Evolutionary conservation across 345 rosid species (phyloP), one percentile per base, ranked within the genome.

Genomic region (Corchorus olitorius): DNA sequence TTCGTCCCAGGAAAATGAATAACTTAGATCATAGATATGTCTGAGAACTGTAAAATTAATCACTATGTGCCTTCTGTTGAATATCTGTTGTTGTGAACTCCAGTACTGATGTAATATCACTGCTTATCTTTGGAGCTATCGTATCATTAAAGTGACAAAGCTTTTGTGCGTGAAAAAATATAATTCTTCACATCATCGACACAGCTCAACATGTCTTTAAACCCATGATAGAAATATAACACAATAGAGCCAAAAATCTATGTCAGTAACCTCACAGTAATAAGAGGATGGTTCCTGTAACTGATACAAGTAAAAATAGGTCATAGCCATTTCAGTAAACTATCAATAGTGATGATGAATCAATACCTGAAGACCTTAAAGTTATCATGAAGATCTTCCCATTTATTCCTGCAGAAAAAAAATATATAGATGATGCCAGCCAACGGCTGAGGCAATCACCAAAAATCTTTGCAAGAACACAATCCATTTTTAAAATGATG

Each of bases 1-100:
- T 93, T 95, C 60, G 99, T 88, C 19, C 98, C 99, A 14, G 99
- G 97, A 75, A 91, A 95, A 59, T 94, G 88, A 94, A 78, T 67
- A 27, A 39, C 50, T 52, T 58, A 4, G 65, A 71, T 52, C 43
- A 15, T 22, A 54, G 41, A 37, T 2, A 43, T 56, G 53, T 48
- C 64, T 17, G 11, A 53, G 37, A 16, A 46, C 58, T 76, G 76
- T 70, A 53, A 74, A 65, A 73, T 58, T 72, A 73, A 56, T 50
- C 8, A 2, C 27, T 62, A 76, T 64, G 35, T 43, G 53, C 63
- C 67, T 74, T 75, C 45, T 59, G 22, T 49, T 59, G 73, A 54
- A 84, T 53, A 56, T 33, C 20, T 34, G 62, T 46, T 71, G 46
- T 45, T 34, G 34, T 58, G 35, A 76, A 76, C 43, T 76, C 55